Evolutionary conservation across 441 rosid species (phyloP).

Genomic region (Pelargonium cotyledonis): DNA sequence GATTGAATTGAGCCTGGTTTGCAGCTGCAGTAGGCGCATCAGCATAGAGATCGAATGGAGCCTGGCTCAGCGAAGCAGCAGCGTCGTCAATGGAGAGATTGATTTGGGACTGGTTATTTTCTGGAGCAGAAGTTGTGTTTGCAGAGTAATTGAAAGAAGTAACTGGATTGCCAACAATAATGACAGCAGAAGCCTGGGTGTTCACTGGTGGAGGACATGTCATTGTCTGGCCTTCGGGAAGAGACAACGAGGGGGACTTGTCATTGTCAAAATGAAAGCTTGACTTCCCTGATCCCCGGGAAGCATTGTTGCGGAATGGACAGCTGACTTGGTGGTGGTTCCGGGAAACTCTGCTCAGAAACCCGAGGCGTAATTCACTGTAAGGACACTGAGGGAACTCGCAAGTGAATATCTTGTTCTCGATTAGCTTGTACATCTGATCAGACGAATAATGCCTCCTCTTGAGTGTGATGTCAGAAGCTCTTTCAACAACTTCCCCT

Average conservation of each 20-base stretch:
- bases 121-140: background rate
- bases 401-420: constrained; percentile 57
- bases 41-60: background rate
- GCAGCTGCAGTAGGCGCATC: background rate
- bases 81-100: background rate
- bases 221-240: constrained; percentile 30
- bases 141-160: constrained; percentile 15
- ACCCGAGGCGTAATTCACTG: constrained; percentile 53
- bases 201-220: constrained; percentile 41
- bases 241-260: constrained; percentile 52
- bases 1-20: background rate
- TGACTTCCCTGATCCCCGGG: constrained; percentile 42
- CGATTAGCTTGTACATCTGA: constrained; percentile 37
- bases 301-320: constrained; percentile 34
- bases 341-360: constrained; percentile 56
- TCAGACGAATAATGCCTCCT: constrained; percentile 46
- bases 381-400: constrained; percentile 66
- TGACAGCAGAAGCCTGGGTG: constrained; percentile 2
- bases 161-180: constrained; percentile 21
- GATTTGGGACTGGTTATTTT: background rate
- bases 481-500: constrained; percentile 40
- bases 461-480: constrained; percentile 41
- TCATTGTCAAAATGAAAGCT: constrained; percentile 53
- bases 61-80: background rate
- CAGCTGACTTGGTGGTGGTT: constrained; percentile 80